phyloP scores from a whole-genome alignment of 768 basidiomycete species.

The Asterophora parasitica region DNA sequence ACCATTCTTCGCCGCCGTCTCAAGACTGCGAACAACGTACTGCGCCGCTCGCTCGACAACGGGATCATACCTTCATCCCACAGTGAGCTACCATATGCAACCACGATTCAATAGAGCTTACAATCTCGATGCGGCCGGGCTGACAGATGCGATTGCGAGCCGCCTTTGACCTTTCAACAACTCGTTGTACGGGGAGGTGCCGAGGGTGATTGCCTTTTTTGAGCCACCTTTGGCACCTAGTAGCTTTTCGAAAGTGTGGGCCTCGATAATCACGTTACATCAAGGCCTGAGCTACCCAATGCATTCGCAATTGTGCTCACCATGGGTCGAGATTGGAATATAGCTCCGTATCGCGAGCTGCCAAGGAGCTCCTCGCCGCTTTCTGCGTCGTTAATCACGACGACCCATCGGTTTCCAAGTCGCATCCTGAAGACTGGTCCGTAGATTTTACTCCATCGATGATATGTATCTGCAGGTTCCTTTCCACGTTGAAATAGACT shows the following conservation, averaged over 20 bases:
- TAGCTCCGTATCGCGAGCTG: conserved; percentile 10
- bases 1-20: conserved; percentile 1
- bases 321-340: conserved; percentile 15
- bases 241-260: conserved; percentile 9
- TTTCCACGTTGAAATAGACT: conserved; percentile 14
- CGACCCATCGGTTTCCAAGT: conserved; percentile 13
- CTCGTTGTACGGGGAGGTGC: conserved; percentile 14
- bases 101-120: not conserved
- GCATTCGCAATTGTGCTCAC: not conserved
- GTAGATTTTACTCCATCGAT: conserved; percentile 15
- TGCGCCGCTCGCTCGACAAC: conserved; percentile 14
- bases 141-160: conserved; percentile 16
- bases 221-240: conserved; percentile 9
- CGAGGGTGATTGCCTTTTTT: conserved; percentile 13
- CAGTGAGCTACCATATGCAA: too few species aligned
- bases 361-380: conserved; percentile 14
- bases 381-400: conserved; percentile 14
- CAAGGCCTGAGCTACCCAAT: not conserved
- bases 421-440: conserved; percentile 15
- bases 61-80: conserved; percentile 7
- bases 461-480: conserved; percentile 15
- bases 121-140: conserved; percentile 11
- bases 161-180: conserved; percentile 13
- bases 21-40: conserved; percentile 9
- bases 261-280: not conserved